These are phyloP conservation scores for Rhizopus delemar DNA, from an alignment of 371 early-diverging fungal genomes.

Conservation along the genomic window DNA sequence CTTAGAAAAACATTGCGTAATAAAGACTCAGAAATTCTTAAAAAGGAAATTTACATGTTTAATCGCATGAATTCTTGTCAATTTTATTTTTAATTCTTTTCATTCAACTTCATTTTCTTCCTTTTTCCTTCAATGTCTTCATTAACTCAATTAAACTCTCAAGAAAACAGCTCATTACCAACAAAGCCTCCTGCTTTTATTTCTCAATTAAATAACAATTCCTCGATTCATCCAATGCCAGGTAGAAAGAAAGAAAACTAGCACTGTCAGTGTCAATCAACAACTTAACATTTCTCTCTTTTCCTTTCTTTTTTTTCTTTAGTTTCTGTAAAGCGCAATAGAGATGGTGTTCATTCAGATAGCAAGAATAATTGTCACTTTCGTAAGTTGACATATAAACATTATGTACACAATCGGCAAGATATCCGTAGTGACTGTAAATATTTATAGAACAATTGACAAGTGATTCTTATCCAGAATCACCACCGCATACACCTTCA, in stretches of 20 bases:
- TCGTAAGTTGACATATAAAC: not conserved
- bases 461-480: constrained; percentile 27
- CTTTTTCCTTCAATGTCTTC: constrained; percentile 1
- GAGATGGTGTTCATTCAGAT: not conserved
- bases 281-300: not conserved
- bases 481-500: constrained; percentile 31
- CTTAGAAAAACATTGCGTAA: constrained; percentile 1
- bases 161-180: not conserved
- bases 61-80: constrained; percentile 1
- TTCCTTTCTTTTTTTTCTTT: not conserved
- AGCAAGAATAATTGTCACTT: not conserved
- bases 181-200: not conserved
- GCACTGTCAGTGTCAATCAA: not conserved
- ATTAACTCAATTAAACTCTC: not conserved
- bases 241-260: too few relatives aligned
- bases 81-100: constrained; percentile 1
- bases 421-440: too few relatives aligned
- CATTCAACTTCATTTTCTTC: not conserved
- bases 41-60: not conserved
- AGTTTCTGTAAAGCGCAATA: not conserved
- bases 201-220: not conserved
- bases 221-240: not conserved
- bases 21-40: not conserved
- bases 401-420: too few relatives aligned
- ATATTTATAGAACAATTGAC: constrained; percentile 22